These are phyloP conservation scores for Xylariales sp. DNA, from an alignment of 2,329 filamentous ascomycete species.

Conservation along the genomic window DNA sequence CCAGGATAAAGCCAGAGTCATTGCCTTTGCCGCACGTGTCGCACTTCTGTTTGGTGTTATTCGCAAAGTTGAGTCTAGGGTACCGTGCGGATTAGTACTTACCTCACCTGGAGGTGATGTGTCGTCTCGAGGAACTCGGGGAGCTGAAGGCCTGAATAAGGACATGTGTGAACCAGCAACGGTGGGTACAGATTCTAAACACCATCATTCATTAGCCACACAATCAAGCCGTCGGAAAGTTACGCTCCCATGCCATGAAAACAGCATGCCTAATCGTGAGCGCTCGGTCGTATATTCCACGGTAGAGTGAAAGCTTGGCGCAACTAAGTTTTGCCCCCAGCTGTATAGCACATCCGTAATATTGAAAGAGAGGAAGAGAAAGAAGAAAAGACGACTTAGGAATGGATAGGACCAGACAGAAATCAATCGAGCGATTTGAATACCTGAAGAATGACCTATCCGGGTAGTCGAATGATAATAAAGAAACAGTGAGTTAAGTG, in stretches of 20 bases:
- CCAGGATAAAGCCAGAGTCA: constrained; percentile 74
- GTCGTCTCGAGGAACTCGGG: constrained; percentile 70
- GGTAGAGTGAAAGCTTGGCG: neutral
- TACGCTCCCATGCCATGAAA: neutral
- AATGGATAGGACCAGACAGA: neutral
- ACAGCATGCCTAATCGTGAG: neutral
- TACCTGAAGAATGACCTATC: neutral
- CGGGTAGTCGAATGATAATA: neutral
- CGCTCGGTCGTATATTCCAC: neutral
- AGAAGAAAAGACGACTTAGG: neutral
- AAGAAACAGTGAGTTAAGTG: neutral
- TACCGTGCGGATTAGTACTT: constrained; percentile 31
- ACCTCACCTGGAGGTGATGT: constrained; percentile 58
- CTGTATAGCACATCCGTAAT: neutral
- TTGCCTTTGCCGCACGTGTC: constrained; percentile 87
- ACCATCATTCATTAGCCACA: constrained; percentile 32
- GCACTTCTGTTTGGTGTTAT: constrained; percentile 70
- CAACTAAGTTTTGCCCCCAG: neutral
- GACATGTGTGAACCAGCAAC: constrained; percentile 98
- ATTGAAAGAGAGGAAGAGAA: neutral
- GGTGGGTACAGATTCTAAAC: constrained; percentile 74
- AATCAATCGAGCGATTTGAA: neutral
- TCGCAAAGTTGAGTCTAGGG: neutral
- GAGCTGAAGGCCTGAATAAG: constrained; percentile 84
- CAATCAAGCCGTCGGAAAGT: neutral